Evolutionary conservation across 2,329 filamentous ascomycete genomes (phyloP).

Genomic region (Apiospora phragmitis): DNA sequence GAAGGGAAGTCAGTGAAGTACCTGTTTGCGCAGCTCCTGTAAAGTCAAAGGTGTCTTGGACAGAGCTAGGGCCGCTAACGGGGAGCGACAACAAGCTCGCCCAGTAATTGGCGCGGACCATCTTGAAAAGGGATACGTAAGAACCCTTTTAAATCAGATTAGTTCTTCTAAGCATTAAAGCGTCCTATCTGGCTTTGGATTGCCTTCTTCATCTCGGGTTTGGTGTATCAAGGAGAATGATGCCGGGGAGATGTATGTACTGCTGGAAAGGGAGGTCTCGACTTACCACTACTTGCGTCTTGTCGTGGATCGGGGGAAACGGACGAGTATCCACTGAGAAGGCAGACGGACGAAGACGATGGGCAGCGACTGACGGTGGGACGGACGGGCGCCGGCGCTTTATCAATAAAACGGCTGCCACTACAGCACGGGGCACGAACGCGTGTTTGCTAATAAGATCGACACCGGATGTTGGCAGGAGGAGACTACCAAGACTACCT

Average conservation of each 20-base stretch:
- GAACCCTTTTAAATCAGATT: background rate
- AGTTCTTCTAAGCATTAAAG: background rate
- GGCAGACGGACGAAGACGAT: background rate
- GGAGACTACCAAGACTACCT: too few relatives aligned
- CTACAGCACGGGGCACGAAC: background rate
- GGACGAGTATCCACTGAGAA: background rate
- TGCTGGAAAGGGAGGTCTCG: too few relatives aligned
- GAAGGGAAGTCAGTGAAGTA: background rate
- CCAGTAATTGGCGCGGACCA: slow-evolving; percentile 9
- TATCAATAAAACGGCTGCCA: background rate
- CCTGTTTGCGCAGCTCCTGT: slow-evolving; percentile 10
- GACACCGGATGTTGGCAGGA: background rate
- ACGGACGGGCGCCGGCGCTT: background rate
- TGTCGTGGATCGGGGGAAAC: background rate
- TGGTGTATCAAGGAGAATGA: background rate
- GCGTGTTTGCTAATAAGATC: background rate
- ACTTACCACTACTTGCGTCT: background rate
- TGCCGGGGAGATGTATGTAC: too few relatives aligned
- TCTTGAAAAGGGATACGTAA: background rate
- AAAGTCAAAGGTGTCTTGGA: slow-evolving; percentile 8
- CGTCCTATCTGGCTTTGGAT: too few relatives aligned
- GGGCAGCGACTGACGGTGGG: background rate
- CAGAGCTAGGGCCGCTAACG: slow-evolving; percentile 8
- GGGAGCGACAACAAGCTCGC: slow-evolving; percentile 12
- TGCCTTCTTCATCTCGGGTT: background rate